These are phyloP conservation scores for Eimeria zaria DNA, from an alignment of 169 alveolate genomes.

Conservation along the genomic window DNA sequence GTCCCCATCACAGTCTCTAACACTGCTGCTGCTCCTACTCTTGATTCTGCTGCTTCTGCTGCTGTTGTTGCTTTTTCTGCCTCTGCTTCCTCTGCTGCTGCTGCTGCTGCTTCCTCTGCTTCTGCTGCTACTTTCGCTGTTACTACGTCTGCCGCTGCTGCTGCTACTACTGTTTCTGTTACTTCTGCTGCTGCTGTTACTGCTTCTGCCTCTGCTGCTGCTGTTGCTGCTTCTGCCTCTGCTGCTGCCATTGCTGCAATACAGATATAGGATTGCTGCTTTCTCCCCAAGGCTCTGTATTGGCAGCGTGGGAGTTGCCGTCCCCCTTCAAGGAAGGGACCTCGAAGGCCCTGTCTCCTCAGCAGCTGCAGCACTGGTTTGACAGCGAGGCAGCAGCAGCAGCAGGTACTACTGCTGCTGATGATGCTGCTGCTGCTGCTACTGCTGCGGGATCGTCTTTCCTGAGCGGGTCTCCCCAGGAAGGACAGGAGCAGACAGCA, in stretches of 20 bases:
- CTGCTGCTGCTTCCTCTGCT: slow-evolving; percentile 20
- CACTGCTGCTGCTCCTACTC: no score
- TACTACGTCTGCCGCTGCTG: background rate
- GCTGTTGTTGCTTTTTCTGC: no score
- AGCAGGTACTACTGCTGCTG: background rate
- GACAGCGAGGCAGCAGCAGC: slow-evolving; percentile 1
- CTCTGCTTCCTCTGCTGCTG: no score
- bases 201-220: slow-evolving; percentile 14
- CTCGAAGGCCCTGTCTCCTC: slow-evolving; percentile 16
- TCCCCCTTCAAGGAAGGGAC: background rate
- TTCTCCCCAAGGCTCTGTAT: slow-evolving; percentile 37
- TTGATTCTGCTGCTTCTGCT: no score
- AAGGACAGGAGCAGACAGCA: background rate
- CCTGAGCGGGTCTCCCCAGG: background rate
- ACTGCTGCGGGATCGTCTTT: background rate
- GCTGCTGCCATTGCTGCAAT: slow-evolving; percentile 13
- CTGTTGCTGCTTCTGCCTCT: background rate
- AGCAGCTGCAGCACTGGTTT: slow-evolving; percentile 6
- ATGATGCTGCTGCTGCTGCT: background rate
- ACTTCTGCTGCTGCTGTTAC: slow-evolving; percentile 4
- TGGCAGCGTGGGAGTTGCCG: slow-evolving; percentile 52
- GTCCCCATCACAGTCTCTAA: background rate
- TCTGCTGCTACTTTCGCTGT: no score
- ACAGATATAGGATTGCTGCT: slow-evolving; percentile 43
- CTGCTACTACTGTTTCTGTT: background rate